These are phyloP conservation scores for Didymella keratinophila DNA, from an alignment of 2,329 filamentous ascomycete genomes.

Conservation along the genomic window DNA sequence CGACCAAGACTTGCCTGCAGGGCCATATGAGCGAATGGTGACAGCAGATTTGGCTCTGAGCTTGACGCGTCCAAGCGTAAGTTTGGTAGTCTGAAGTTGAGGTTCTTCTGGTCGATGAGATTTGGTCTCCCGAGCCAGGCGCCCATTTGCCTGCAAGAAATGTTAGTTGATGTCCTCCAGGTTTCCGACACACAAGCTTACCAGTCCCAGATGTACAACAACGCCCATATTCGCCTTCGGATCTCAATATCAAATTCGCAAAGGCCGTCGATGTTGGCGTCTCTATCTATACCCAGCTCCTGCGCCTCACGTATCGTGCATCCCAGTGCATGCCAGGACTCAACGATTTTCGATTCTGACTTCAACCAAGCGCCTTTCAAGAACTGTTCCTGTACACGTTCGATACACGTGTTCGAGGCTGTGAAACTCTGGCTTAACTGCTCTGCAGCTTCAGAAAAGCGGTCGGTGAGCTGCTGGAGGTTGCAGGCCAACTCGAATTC, in stretches of 20 bases:
- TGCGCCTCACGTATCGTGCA: constrained; percentile 58
- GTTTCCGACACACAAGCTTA: constrained; percentile 29
- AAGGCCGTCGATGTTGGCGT: constrained; percentile 45
- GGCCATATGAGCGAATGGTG: constrained; percentile 55
- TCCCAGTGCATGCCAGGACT: constrained; percentile 59
- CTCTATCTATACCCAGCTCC: constrained; percentile 58
- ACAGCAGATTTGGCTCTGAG: constrained; percentile 49
- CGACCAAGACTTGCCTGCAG: constrained; percentile 52
- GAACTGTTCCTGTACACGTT: constrained; percentile 61
- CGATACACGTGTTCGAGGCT: constrained; percentile 55
- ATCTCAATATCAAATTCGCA: constrained; percentile 59
- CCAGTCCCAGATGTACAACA: constrained; percentile 60
- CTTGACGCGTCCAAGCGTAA: constrained; percentile 50
- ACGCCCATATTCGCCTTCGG: constrained; percentile 56
- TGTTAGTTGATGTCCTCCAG: neutral
- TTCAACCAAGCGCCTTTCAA: constrained; percentile 58
- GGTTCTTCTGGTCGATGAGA: constrained; percentile 54
- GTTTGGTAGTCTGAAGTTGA: constrained; percentile 52
- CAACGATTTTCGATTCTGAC: constrained; percentile 56
- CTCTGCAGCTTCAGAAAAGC: constrained; percentile 55
- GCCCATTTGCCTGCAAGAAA: constrained; percentile 50
- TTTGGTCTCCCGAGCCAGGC: constrained; percentile 55
- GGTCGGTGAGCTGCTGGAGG: constrained; percentile 50
- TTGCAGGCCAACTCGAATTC: constrained; percentile 56
- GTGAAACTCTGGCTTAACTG: constrained; percentile 54